Base-by-base conservation (phyloP, 2,329 filamentous ascomycete species). In the Sclerotinia minor region DNA sequence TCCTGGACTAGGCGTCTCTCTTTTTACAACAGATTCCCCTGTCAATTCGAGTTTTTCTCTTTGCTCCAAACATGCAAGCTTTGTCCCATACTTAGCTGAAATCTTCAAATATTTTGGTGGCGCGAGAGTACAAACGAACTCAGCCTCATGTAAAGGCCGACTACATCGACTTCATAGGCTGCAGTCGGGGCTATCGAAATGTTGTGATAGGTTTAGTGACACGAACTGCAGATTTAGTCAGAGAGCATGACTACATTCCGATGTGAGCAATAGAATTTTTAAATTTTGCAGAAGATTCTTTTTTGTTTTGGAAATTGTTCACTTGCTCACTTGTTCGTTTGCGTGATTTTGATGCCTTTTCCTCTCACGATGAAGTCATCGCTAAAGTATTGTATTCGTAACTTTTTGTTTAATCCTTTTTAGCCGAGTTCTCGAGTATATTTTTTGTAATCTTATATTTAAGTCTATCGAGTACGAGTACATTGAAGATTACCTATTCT, bases 131-230 rank as follows among this genome's bases (percentile, higher is more conserved):
- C 29, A 50, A 50, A 26, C 13, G 15, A 61, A 38, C 45, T 61
- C 59, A 50, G 59, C 59, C 59, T 50, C 59, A 50, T 61, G n/a
- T 38, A 11, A 61, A 61, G 59, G 32, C 29, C 59, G 59, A 38
- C 45, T 2, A 35, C n/a, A 38, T 38, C 17, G 26, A 19, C 29
- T 35, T 35, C 26, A 60, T n/a, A 60, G 58, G 44, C 44, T 61
- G 44, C 58, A 61, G 44, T 61, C 44, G 58, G 58, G 58, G 29
- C 44, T 29, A 49, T 21, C 58, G 58, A 61, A 13, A 45, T 38
- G 59, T 50, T 38, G 59, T 49, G 59, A 50, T 50, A 61, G 15
- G 50, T 50, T 45, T 21, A 50, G 59, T 38, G n/a, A 21, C 45
- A 61, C 59, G 29, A 61, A 61, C 26, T 61, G 58, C 24, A 61